A percentile compares a stretch with the other conserved stretches of the same genome.
These are phyloP conservation scores for Fomitopsis schrenkii DNA, from an alignment of 1,284 basidiomycete species.

Conservation along the genomic window DNA sequence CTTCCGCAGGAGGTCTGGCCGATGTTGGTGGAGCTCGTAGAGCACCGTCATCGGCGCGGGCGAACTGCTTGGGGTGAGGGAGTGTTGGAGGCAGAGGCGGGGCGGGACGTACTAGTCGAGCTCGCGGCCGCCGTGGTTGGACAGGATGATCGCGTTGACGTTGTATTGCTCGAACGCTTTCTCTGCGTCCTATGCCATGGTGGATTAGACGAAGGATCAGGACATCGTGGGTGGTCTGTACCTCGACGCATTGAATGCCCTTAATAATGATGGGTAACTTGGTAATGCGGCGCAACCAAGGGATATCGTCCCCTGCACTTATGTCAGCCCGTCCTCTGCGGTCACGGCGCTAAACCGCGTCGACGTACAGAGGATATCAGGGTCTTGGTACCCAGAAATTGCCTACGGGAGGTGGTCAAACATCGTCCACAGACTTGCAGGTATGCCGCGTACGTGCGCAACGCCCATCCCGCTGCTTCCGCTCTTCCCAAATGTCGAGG, in stretches of 20 bases:
- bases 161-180: conserved; percentile 77
- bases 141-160: conserved; percentile 83
- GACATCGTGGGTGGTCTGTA: conserved; percentile 22
- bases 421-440: not conserved
- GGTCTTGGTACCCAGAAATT: conserved; percentile 49
- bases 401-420: conserved; percentile 10
- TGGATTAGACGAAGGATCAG: not conserved
- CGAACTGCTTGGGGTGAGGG: conserved; percentile 35
- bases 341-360: too few relatives aligned
- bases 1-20: conserved; percentile 71
- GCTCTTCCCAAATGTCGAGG: conserved; percentile 41
- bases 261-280: conserved; percentile 83
- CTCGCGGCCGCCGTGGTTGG: conserved; percentile 89
- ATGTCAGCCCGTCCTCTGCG: too few relatives aligned
- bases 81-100: not conserved
- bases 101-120: conserved; percentile 65
- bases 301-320: conserved; percentile 40
- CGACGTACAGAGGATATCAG: conserved; percentile 49
- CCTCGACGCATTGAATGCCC: conserved; percentile 73
- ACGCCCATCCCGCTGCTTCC: conserved; percentile 32
- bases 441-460: conserved; percentile 33
- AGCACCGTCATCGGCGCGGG: conserved; percentile 75
- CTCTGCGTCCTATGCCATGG: conserved; percentile 63
- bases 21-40: conserved; percentile 66
- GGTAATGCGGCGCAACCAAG: conserved; percentile 74